phyloP scores from a whole-genome alignment of 371 early-diverging fungal species.

The Syncephalastrum sp. region DNA sequence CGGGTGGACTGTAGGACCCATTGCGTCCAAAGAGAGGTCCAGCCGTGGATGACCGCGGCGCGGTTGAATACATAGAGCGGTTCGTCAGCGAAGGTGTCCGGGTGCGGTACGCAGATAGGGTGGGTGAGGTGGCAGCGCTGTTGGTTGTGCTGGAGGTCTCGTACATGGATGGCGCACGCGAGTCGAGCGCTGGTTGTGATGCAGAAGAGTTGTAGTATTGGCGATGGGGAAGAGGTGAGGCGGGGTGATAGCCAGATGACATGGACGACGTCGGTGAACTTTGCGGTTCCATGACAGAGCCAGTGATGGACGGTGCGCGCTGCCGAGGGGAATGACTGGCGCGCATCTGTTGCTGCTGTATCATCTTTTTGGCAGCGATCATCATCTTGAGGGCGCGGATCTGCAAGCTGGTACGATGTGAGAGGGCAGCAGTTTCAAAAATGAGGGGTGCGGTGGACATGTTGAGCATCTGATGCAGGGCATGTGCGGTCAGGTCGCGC shows the following conservation, averaged over 20 bases:
- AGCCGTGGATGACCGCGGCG: slow-evolving; percentile 2
- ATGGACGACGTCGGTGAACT: background rate
- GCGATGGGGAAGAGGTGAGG: background rate
- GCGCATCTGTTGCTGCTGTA: slow-evolving; percentile 23
- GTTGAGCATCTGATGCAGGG: slow-evolving; percentile 56
- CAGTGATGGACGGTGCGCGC: background rate
- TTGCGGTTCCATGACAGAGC: background rate
- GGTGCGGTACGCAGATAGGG: slow-evolving; percentile 17
- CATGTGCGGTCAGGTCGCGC: slow-evolving; percentile 45
- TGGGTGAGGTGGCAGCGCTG: slow-evolving; percentile 14
- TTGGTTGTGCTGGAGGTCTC: slow-evolving; percentile 8
- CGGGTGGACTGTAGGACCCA: slow-evolving; percentile 13
- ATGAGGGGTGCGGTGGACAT: slow-evolving; percentile 60
- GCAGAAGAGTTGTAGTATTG: slow-evolving; percentile 4
- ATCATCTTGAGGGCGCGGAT: slow-evolving; percentile 52
- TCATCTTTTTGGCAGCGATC: slow-evolving; percentile 41
- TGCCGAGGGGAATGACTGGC: background rate
- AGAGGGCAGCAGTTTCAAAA: slow-evolving; percentile 53
- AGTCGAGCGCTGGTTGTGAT: background rate
- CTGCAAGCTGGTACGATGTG: slow-evolving; percentile 51
- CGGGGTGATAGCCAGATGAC: background rate
- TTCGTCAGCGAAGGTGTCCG: slow-evolving; percentile 22
- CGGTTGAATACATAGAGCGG: slow-evolving; percentile 4
- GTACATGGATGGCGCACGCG: slow-evolving; percentile 8
- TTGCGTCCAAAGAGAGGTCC: background rate